Percentiles rank a stretch among this genome's conserved stretches.
These are phyloP conservation scores for Phytophthora rubi DNA, from an alignment of 352 stramenopile species.

Conservation along the genomic window DNA sequence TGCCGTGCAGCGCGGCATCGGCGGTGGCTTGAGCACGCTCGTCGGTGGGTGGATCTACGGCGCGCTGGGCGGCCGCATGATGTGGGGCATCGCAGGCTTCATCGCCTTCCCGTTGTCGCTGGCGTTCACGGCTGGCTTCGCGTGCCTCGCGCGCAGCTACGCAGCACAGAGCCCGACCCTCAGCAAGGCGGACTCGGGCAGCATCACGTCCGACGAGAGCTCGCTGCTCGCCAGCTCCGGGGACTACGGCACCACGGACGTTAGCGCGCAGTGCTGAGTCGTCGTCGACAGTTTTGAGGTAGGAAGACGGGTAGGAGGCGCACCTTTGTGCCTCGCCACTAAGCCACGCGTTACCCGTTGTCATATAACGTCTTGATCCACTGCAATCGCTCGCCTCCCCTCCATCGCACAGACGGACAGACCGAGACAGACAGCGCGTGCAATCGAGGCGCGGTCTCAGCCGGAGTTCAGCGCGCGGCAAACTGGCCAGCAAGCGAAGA, in stretches of 20 bases:
- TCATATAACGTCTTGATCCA: slow-evolving; percentile 6
- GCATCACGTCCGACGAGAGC: slow-evolving; percentile 43
- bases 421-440: not conserved
- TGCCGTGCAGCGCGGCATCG: slow-evolving; percentile 45
- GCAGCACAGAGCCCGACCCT: slow-evolving; percentile 23
- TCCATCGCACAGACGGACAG: not conserved
- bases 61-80: slow-evolving; percentile 36
- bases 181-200: slow-evolving; percentile 32
- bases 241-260: slow-evolving; percentile 35
- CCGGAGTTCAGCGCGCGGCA: not conserved
- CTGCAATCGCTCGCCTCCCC: not conserved
- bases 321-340: not conserved
- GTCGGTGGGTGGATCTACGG: slow-evolving; percentile 50
- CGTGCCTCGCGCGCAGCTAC: slow-evolving; percentile 41
- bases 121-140: slow-evolving; percentile 28
- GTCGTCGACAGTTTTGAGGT: slow-evolving; percentile 10
- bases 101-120: slow-evolving; percentile 43
- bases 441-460: not conserved
- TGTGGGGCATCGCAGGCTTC: slow-evolving; percentile 49
- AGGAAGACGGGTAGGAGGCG: not conserved
- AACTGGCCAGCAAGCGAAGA: not conserved
- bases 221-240: slow-evolving; percentile 24
- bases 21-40: slow-evolving; percentile 43
- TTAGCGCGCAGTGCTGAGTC: slow-evolving; percentile 26
- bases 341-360: not conserved